These are phyloP conservation scores for Hypoxylon rubiginosum DNA, from an alignment of 2,329 filamentous ascomycete species.

Conservation along the genomic window DNA sequence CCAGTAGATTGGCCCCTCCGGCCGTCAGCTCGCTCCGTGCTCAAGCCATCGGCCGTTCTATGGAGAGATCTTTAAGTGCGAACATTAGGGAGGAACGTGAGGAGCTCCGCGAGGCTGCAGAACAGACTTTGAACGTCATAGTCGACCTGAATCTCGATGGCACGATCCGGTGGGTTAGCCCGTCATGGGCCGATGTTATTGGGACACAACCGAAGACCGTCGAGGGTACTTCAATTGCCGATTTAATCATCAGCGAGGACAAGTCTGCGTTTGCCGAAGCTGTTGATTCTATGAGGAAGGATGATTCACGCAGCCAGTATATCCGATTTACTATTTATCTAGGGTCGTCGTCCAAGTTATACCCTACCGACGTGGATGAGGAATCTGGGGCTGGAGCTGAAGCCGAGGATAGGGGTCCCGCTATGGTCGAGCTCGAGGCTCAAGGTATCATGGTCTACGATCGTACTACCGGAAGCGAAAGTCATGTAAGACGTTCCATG, in stretches of 20 bases:
- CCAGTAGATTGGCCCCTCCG: slow-evolving; percentile 64
- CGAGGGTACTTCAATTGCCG: slow-evolving; percentile 81
- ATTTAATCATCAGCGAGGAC: slow-evolving; percentile 83
- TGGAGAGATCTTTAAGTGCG: slow-evolving; percentile 81
- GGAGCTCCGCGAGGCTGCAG: slow-evolving; percentile 93
- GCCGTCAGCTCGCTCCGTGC: slow-evolving; percentile 66
- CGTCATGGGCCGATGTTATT: slow-evolving; percentile 94
- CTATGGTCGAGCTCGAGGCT: slow-evolving; percentile 85
- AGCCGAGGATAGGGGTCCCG: slow-evolving; percentile 57
- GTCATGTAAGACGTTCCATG: slow-evolving; percentile 78
- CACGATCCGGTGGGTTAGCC: slow-evolving; percentile 94
- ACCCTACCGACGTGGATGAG: slow-evolving; percentile 59
- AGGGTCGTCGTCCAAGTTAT: slow-evolving; percentile 76
- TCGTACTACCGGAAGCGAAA: slow-evolving; percentile 84
- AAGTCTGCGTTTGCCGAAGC: slow-evolving; percentile 84
- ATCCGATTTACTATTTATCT: slow-evolving; percentile 83
- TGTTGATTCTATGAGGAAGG: slow-evolving; percentile 88
- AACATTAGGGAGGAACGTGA: slow-evolving; percentile 94
- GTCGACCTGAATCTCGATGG: slow-evolving; percentile 93
- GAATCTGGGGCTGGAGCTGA: slow-evolving; percentile 57
- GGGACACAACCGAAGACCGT: slow-evolving; percentile 81
- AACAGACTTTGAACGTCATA: slow-evolving; percentile 96
- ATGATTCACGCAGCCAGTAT: slow-evolving; percentile 93
- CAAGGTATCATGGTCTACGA: slow-evolving; percentile 99
- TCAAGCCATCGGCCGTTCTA: slow-evolving; percentile 61